Evolutionary conservation across 768 basidiomycete genomes (phyloP).

Genomic region (Suillus spraguei): DNA sequence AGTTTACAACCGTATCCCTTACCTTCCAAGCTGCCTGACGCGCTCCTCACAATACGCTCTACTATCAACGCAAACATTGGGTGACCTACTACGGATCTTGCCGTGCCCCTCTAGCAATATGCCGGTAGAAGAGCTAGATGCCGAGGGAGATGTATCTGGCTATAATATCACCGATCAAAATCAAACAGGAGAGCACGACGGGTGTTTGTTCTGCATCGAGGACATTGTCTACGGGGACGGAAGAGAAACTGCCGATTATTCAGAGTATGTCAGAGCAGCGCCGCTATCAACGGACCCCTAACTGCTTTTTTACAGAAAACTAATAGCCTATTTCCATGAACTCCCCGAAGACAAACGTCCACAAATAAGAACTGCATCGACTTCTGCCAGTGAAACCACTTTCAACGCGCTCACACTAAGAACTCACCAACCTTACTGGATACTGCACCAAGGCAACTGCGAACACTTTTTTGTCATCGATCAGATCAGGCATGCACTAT

Average conservation of each 20-base stretch:
- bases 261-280: slow-evolving; percentile 45
- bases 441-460: slow-evolving; percentile 80
- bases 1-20: slow-evolving; percentile 60
- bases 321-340: slow-evolving; percentile 42
- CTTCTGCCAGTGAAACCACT: slow-evolving; percentile 47
- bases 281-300: background rate
- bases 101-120: slow-evolving; percentile 65
- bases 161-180: slow-evolving; percentile 29
- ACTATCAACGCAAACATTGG: slow-evolving; percentile 72
- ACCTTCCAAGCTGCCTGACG: slow-evolving; percentile 59
- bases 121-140: slow-evolving; percentile 42
- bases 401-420: slow-evolving; percentile 60
- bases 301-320: slow-evolving; percentile 39
- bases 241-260: slow-evolving; percentile 51
- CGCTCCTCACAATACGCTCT: slow-evolving; percentile 71
- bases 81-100: slow-evolving; percentile 58
- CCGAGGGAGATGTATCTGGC: slow-evolving; percentile 34
- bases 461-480: slow-evolving; percentile 79
- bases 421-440: slow-evolving; percentile 78
- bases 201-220: slow-evolving; percentile 64
- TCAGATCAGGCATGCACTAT: slow-evolving; percentile 58
- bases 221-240: slow-evolving; percentile 60
- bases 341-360: slow-evolving; percentile 33
- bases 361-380: slow-evolving; percentile 40
- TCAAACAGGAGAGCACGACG: slow-evolving; percentile 22